phyloP scores from a whole-genome alignment of 768 basidiomycete species.

The Neoboletus magnificus region DNA sequence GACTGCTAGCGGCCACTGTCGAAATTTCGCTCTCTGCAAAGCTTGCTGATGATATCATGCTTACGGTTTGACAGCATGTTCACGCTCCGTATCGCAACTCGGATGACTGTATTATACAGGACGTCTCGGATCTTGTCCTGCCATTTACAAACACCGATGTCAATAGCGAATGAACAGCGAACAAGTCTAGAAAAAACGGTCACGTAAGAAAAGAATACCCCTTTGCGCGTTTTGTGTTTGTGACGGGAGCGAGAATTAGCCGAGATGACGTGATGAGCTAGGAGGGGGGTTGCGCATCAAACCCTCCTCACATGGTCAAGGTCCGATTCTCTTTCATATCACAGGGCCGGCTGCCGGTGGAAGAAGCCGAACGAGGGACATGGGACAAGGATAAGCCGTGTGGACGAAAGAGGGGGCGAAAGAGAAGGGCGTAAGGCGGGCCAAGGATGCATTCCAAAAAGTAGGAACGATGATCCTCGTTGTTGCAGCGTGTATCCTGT shows the following conservation, averaged over 20 bases:
- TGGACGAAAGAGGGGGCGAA: neutral
- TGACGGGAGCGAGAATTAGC: constrained; percentile 9
- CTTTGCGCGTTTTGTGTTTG: neutral
- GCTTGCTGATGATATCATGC: neutral
- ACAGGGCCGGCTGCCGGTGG: constrained; percentile 2
- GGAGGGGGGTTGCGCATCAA: neutral
- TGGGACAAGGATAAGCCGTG: neutral
- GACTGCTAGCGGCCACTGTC: neutral
- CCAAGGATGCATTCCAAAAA: neutral
- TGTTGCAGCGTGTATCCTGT: constrained; percentile 11
- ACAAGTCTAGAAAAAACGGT: neutral
- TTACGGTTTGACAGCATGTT: neutral
- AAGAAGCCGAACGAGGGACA: neutral
- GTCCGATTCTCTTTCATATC: constrained; percentile 3
- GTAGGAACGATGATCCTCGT: constrained; percentile 15
- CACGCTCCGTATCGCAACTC: neutral
- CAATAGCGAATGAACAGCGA: neutral
- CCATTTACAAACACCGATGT: neutral
- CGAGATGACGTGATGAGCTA: constrained; percentile 8
- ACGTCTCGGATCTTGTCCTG: constrained; percentile 9
- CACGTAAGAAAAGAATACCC: constrained; percentile 5
- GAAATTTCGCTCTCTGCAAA: no score
- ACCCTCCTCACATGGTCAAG: neutral
- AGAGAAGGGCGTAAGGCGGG: neutral
- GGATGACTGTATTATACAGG: neutral